Evolutionary conservation across 768 basidiomycete species (phyloP).

Genomic region (Agrocybe pediades): DNA sequence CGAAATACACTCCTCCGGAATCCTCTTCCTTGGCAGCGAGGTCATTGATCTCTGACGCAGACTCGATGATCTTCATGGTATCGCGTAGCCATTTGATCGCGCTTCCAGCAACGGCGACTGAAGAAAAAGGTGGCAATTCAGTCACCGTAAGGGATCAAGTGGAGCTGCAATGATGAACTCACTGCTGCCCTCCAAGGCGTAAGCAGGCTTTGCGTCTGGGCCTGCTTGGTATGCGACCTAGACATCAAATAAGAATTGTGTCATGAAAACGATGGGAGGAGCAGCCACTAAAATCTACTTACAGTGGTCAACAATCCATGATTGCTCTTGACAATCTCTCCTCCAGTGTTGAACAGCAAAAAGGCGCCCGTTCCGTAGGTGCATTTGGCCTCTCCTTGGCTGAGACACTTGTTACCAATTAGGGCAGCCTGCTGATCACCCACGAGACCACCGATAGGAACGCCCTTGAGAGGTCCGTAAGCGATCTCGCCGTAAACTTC

Average conservation of each 20-base stretch:
- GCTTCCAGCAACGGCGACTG: conserved; percentile 92
- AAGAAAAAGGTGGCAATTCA: background rate
- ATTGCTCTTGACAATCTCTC: conserved; percentile 78
- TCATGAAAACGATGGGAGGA: background rate
- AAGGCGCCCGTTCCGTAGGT: conserved; percentile 99
- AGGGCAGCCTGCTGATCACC: conserved; percentile 99
- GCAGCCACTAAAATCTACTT: conserved; percentile 18
- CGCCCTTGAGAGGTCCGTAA: conserved; percentile 65
- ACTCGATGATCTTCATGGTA: conserved; percentile 79
- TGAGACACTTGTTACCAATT: conserved; percentile 93
- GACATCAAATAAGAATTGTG: conserved; percentile 2
- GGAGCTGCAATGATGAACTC: conserved; percentile 31
- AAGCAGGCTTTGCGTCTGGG: conserved; percentile 73
- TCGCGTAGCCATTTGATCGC: conserved; percentile 98
- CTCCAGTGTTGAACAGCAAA: conserved; percentile 92
- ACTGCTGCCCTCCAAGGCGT: conserved; percentile 95
- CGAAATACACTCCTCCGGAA: conserved; percentile 93
- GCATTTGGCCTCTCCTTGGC: conserved; percentile 93
- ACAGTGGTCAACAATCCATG: conserved; percentile 92
- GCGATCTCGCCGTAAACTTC: conserved; percentile 87
- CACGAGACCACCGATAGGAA: conserved; percentile 89
- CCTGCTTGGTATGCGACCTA: conserved; percentile 92
- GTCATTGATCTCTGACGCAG: conserved; percentile 82
- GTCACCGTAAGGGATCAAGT: background rate
- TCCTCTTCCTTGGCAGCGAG: conserved; percentile 76